phyloP scores from a whole-genome alignment of 306 rosid genomes.

The Acacia crassicarpa region DNA sequence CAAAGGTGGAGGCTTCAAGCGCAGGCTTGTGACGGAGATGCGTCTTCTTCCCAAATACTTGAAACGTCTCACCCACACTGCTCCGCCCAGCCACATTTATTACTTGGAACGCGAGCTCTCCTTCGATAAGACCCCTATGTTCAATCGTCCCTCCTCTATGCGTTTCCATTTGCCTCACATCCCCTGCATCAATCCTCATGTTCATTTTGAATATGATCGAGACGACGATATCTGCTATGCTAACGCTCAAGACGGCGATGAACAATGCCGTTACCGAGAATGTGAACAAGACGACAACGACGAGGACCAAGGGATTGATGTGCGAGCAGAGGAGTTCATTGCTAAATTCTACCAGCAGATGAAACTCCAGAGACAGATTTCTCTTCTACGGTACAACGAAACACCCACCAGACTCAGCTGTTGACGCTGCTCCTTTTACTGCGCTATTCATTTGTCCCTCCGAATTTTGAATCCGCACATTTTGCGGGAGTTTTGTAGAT shows the following conservation, averaged over 20 bases:
- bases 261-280: slow-evolving; percentile 18
- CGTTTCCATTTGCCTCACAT: slow-evolving; percentile 64
- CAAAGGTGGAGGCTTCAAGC: slow-evolving; percentile 71
- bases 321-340: slow-evolving; percentile 82
- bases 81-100: slow-evolving; percentile 28
- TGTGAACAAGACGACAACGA: not conserved
- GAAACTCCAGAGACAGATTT: slow-evolving; percentile 49
- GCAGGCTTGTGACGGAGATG: slow-evolving; percentile 56
- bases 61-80: slow-evolving; percentile 42
- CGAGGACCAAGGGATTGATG: slow-evolving; percentile 50
- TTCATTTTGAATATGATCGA: slow-evolving; percentile 57
- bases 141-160: slow-evolving; percentile 59
- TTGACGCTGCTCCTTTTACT: slow-evolving; percentile 13
- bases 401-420: slow-evolving; percentile 13
- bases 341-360: slow-evolving; percentile 61
- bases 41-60: slow-evolving; percentile 61
- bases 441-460: not conserved
- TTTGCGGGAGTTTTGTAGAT: slow-evolving; percentile 50
- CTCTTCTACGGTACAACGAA: slow-evolving; percentile 35
- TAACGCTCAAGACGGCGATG: not conserved
- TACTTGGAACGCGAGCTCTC: slow-evolving; percentile 80
- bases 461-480: not conserved
- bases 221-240: slow-evolving; percentile 16
- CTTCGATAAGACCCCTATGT: slow-evolving; percentile 72
- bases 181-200: slow-evolving; percentile 67